Percentiles rank a stretch among this genome's conserved stretches.
Evolutionary conservation across 108 stramenopile species (phyloP).

Genomic region (Heterococcus sp.): DNA sequence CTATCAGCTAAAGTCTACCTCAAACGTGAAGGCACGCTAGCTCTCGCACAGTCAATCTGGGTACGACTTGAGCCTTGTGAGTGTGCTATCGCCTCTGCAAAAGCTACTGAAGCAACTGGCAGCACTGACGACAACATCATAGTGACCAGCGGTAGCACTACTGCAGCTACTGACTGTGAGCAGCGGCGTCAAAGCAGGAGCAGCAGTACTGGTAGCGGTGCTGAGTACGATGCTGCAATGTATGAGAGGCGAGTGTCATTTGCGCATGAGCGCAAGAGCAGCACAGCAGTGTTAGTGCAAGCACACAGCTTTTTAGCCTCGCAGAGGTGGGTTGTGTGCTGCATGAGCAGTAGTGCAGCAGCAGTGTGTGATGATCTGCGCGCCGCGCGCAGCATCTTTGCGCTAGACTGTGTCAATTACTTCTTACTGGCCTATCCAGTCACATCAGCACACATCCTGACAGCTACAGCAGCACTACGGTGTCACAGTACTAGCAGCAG

Average conservation of each 20-base stretch:
- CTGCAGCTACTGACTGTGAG: not conserved
- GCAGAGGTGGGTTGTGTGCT: not conserved
- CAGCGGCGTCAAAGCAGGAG: not conserved
- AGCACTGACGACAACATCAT: too few relatives aligned
- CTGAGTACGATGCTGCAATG: not conserved
- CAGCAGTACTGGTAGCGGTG: not conserved
- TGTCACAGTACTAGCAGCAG: not conserved
- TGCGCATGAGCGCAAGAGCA: not conserved
- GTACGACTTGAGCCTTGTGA: not conserved
- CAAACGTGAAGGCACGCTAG: not conserved
- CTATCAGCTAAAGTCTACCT: slow-evolving; percentile 15
- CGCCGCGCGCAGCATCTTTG: slow-evolving; percentile 8
- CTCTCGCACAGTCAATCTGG: slow-evolving; percentile 14
- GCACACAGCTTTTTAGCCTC: not conserved
- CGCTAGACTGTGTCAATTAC: slow-evolving; percentile 28
- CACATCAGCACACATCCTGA: not conserved
- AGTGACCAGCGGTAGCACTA: not conserved
- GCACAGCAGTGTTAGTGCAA: not conserved
- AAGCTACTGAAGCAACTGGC: too few relatives aligned
- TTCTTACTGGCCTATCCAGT: not conserved
- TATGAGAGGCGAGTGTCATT: not conserved
- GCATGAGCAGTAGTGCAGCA: not conserved
- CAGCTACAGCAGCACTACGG: not conserved
- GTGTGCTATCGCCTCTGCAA: not conserved
- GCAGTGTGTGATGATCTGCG: slow-evolving; percentile 7